phyloP scores from a whole-genome alignment of 108 stramenopile species.

The Cylindrotheca fusiformis region DNA sequence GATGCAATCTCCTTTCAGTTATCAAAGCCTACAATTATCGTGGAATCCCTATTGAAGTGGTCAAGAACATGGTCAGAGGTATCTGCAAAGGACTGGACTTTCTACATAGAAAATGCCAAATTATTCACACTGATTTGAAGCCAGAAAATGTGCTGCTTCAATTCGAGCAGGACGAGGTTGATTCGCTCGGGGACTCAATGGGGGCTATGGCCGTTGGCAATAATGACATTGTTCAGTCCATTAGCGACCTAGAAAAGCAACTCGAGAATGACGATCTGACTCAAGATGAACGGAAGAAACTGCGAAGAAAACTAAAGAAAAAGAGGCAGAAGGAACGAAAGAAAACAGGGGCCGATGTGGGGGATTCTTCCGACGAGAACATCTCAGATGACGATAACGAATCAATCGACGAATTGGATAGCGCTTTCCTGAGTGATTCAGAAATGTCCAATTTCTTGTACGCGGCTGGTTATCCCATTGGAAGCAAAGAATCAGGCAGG shows the following conservation, averaged over 20 bases:
- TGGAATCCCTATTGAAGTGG: constrained; percentile 91
- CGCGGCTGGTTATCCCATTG: not conserved
- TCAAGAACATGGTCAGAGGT: constrained; percentile 87
- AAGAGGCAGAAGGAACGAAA: constrained; percentile 73
- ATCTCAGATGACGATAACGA: constrained; percentile 45
- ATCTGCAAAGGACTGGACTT: constrained; percentile 93
- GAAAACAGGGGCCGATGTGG: constrained; percentile 30
- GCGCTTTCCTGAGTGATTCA: not conserved
- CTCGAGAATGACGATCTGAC: constrained; percentile 51
- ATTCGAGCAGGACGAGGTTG: constrained; percentile 45
- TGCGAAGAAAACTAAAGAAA: constrained; percentile 75
- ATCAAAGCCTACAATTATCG: constrained; percentile 93
- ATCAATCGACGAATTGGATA: constrained; percentile 22
- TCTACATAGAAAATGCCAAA: constrained; percentile 90
- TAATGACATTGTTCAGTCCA: constrained; percentile 31
- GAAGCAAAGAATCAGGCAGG: not conserved
- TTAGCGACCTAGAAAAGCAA: constrained; percentile 57
- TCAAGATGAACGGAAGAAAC: constrained; percentile 57
- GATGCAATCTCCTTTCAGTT: constrained; percentile 93
- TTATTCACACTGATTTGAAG: constrained; percentile 98
- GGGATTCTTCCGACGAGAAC: constrained; percentile 41
- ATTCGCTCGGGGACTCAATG: constrained; percentile 26
- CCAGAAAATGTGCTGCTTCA: constrained; percentile 95
- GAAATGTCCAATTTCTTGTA: not conserved
- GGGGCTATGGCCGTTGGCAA: constrained; percentile 18